Evolutionary conservation across 1,284 basidiomycete genomes (phyloP).

Genomic region (Lentinula novae-zelandiae): DNA sequence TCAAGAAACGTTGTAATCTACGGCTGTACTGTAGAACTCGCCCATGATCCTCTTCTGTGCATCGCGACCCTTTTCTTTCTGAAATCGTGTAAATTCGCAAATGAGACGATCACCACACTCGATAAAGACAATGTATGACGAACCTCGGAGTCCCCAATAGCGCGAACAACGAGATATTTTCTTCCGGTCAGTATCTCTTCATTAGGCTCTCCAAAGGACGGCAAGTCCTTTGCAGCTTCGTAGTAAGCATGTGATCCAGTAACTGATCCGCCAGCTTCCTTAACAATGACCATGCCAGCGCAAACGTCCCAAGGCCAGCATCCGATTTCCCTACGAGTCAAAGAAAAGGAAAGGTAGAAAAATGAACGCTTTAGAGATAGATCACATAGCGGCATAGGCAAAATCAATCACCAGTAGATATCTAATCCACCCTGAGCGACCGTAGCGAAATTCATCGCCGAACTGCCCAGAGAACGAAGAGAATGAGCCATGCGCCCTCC

Average conservation of each 20-base stretch:
- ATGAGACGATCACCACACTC: no score
- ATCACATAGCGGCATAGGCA: neutral
- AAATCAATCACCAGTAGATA: conserved; percentile 65
- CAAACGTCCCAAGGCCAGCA: conserved; percentile 94
- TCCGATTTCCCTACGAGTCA: conserved; percentile 75
- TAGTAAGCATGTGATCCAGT: conserved; percentile 62
- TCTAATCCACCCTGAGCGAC: conserved; percentile 86
- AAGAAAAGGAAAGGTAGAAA: no score
- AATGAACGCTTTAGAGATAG: neutral
- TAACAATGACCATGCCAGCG: conserved; percentile 89
- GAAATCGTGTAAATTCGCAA: neutral
- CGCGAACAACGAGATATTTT: conserved; percentile 82
- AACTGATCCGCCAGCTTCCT: conserved; percentile 83
- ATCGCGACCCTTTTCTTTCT: conserved; percentile 64
- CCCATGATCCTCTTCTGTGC: conserved; percentile 78
- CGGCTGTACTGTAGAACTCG: conserved; percentile 82
- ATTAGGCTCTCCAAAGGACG: conserved; percentile 51
- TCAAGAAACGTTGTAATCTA: conserved; percentile 43
- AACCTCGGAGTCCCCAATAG: conserved; percentile 57
- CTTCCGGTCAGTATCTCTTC: conserved; percentile 77
- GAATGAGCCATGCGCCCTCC: conserved; percentile 89
- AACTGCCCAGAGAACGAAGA: conserved; percentile 79
- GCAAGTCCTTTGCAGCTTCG: conserved; percentile 32
- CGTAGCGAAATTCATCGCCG: conserved; percentile 79
- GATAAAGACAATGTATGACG: conserved; percentile 18